A percentile compares a stretch with the other conserved stretches of the same genome.
These are phyloP conservation scores for Lagenidium sp. DNA, from an alignment of 352 stramenopile species.

Conservation along the genomic window DNA sequence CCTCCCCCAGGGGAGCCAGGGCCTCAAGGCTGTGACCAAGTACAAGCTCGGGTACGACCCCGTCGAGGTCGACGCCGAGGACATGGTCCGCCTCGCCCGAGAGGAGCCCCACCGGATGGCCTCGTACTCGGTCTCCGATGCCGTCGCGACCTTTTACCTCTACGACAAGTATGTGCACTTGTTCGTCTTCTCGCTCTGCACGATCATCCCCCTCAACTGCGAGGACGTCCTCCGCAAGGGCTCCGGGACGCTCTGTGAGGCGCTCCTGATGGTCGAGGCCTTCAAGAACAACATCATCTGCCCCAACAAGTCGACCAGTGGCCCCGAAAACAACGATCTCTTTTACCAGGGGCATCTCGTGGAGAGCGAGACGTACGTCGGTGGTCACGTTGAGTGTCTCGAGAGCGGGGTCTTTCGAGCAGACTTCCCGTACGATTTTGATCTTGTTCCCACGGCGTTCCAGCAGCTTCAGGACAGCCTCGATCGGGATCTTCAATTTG, in stretches of 20 bases:
- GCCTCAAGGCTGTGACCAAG: conserved; percentile 98
- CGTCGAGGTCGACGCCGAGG: conserved; percentile 97
- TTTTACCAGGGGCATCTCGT: conserved; percentile 94
- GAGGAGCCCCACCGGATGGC: conserved; percentile 97
- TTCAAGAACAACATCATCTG: conserved; percentile 95
- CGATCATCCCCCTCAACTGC: conserved; percentile 96
- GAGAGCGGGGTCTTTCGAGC: conserved; percentile 97
- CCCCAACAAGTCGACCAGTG: conserved; percentile 97
- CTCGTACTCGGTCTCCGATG: conserved; percentile 99
- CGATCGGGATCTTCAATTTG: conserved; percentile 96
- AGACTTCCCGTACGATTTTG: conserved; percentile 97
- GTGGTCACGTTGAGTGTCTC: conserved; percentile 98
- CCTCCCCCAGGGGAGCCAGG: conserved; percentile 96
- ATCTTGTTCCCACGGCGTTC: conserved; percentile 91
- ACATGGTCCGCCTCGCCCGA: conserved; percentile 95
- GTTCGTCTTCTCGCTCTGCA: conserved; percentile 99
- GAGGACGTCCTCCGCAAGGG: conserved; percentile 98
- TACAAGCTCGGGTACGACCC: conserved; percentile 99
- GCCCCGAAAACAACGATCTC: conserved; percentile 32
- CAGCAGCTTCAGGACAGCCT: conserved; percentile 95
- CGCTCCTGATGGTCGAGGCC: conserved; percentile 98
- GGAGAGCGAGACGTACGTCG: conserved; percentile 98
- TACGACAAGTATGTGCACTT: conserved; percentile 99
- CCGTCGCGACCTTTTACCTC: conserved; percentile 99
- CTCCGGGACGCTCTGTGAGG: conserved; percentile 97